A percentile compares a stretch with the other conserved stretches of the same genome.
phyloP scores from a whole-genome alignment of 1,284 basidiomycete species.

The Cronartium quercuum region DNA sequence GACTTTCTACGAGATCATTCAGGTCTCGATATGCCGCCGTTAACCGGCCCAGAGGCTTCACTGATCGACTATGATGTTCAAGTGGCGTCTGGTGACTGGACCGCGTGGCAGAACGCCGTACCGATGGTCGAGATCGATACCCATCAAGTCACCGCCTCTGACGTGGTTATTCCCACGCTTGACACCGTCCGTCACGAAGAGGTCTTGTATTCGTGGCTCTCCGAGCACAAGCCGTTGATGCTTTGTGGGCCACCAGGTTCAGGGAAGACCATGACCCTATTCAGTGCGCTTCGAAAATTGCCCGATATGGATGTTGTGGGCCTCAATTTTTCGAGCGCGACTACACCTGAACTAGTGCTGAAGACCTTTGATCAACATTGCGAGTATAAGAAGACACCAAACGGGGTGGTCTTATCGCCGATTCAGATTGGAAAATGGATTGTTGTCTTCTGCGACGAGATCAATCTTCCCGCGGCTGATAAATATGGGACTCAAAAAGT shows the following conservation, averaged over 20 bases:
- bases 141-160: slow-evolving; percentile 86
- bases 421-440: slow-evolving; percentile 95
- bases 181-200: slow-evolving; percentile 99
- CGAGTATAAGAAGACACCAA: slow-evolving; percentile 96
- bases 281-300: slow-evolving; percentile 92
- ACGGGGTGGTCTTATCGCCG: slow-evolving; percentile 88
- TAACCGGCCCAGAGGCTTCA: slow-evolving; percentile 62
- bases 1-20: slow-evolving; percentile 78
- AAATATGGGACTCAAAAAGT: slow-evolving; percentile 98
- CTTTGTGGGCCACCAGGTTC: slow-evolving; percentile 98
- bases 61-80: slow-evolving; percentile 96
- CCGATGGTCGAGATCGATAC: slow-evolving; percentile 95
- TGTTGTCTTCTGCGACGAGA: slow-evolving; percentile 98
- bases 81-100: slow-evolving; percentile 77
- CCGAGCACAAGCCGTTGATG: slow-evolving; percentile 97
- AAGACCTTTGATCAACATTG: slow-evolving; percentile 99
- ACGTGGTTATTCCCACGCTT: slow-evolving; percentile 95
- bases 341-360: slow-evolving; percentile 92
- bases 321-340: slow-evolving; percentile 98
- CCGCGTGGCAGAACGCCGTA: slow-evolving; percentile 82
- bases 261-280: slow-evolving; percentile 99
- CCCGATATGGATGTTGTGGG: slow-evolving; percentile 99
- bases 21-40: slow-evolving; percentile 74
- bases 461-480: slow-evolving; percentile 93
- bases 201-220: slow-evolving; percentile 95